These are phyloP conservation scores for Leccinum sublutescens DNA, from an alignment of 768 basidiomycete genomes.

Conservation along the genomic window DNA sequence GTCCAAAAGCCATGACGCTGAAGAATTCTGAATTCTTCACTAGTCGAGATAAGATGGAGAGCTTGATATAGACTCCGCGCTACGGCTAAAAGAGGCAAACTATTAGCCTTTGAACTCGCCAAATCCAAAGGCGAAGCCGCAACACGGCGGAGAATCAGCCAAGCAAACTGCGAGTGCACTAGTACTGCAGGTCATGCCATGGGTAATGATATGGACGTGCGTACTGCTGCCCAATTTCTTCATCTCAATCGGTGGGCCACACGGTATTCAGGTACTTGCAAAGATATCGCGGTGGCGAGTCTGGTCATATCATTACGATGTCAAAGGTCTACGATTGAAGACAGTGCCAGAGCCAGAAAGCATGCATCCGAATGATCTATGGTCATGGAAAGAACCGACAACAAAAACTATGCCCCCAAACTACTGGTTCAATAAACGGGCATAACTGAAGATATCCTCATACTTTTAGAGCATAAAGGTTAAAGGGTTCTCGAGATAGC, in stretches of 20 bases:
- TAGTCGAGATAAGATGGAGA: neutral
- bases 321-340: slow-evolving; percentile 9
- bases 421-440: neutral
- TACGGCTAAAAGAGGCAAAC: too few species aligned
- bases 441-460: neutral
- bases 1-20: slow-evolving; percentile 18
- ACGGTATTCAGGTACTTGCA: neutral
- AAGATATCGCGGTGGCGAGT: neutral
- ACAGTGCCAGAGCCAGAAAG: slow-evolving; percentile 6
- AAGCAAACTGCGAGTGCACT: neutral
- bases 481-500: slow-evolving; percentile 94
- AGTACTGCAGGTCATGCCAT: neutral
- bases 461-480: slow-evolving; percentile 86
- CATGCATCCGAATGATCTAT: slow-evolving; percentile 25
- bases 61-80: too few species aligned
- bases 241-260: too few species aligned
- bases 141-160: too few species aligned
- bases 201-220: too few species aligned
- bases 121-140: too few species aligned
- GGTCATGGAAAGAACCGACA: slow-evolving; percentile 16
- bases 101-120: too few species aligned
- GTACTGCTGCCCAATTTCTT: neutral
- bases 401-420: slow-evolving; percentile 6
- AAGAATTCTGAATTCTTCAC: slow-evolving; percentile 7
- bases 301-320: neutral